These are phyloP conservation scores for Eremothecium cymbalariae DNA, from an alignment of 1,139 yeast species.

Conservation along the genomic window DNA sequence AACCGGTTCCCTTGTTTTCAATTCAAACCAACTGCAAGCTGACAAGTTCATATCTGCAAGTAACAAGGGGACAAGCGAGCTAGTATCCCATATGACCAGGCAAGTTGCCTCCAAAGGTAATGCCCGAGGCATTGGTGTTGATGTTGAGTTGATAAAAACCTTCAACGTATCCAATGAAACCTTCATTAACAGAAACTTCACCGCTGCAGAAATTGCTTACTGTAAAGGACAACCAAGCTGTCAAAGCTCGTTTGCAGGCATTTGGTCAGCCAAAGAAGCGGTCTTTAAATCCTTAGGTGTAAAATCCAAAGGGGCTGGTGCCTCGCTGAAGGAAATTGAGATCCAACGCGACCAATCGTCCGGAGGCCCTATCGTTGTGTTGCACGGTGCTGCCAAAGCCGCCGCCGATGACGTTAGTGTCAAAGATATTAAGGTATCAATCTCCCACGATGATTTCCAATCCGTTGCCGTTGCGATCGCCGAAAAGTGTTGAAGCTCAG, in stretches of 20 bases:
- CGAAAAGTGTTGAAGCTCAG: no score
- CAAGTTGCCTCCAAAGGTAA: conserved; percentile 42
- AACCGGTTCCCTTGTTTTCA: conserved; percentile 48
- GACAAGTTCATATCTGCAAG: conserved; percentile 18
- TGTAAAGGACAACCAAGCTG: conserved; percentile 67
- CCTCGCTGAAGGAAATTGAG: conserved; percentile 85
- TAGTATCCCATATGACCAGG: conserved; percentile 29
- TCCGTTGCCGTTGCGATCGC: conserved; percentile 96
- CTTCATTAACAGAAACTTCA: conserved; percentile 86
- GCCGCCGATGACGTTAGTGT: conserved; percentile 71
- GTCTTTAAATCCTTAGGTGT: conserved; percentile 93
- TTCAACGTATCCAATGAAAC: conserved; percentile 80
- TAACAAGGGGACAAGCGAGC: conserved; percentile 20
- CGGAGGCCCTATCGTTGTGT: conserved; percentile 75
- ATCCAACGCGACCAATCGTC: conserved; percentile 68
- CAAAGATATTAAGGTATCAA: conserved; percentile 69
- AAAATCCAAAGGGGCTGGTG: conserved; percentile 89
- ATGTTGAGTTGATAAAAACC: conserved; percentile 79
- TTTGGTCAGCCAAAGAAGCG: conserved; percentile 99
- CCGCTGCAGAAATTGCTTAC: conserved; percentile 68
- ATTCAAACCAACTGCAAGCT: conserved; percentile 32
- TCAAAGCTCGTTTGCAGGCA: conserved; percentile 90
- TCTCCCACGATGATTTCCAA: conserved; percentile 94
- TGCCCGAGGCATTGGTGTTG: conserved; percentile 86
- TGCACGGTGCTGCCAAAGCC: conserved; percentile 65